These are phyloP conservation scores for Allium sativum DNA, from an alignment of 106 monocot genomes.

Conservation along the genomic window DNA sequence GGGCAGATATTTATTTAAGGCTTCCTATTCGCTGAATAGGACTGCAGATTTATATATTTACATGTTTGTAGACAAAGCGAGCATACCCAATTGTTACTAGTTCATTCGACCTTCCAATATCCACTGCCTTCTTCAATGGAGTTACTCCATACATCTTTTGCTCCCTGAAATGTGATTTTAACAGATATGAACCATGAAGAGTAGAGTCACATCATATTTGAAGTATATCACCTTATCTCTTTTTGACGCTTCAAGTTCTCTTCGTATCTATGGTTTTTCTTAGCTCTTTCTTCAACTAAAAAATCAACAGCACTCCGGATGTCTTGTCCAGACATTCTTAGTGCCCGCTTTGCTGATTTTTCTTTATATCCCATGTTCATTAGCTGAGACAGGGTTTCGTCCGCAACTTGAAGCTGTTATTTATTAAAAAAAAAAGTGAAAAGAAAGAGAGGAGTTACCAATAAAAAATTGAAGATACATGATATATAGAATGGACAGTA, in stretches of 20 bases:
- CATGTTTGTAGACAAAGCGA: neutral
- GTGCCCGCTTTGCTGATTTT: slow-evolving; percentile 61
- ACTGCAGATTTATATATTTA: no score
- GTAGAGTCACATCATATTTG: neutral
- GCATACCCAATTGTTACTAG: slow-evolving; percentile 71
- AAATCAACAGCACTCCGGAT: slow-evolving; percentile 72
- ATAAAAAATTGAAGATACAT: neutral
- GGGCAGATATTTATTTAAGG: no score
- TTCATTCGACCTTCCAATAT: slow-evolving; percentile 56
- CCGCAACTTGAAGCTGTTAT: slow-evolving; percentile 77
- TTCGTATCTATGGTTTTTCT: slow-evolving; percentile 32
- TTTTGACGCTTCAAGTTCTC: slow-evolving; percentile 38
- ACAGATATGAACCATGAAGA: neutral
- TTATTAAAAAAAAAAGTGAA: slow-evolving; percentile 1
- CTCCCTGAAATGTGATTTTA: slow-evolving; percentile 44
- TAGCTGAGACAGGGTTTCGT: slow-evolving; percentile 69
- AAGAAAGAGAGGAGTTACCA: neutral
- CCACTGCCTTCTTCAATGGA: slow-evolving; percentile 58
- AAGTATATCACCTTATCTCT: slow-evolving; percentile 49
- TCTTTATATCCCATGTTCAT: slow-evolving; percentile 90
- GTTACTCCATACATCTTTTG: slow-evolving; percentile 77
- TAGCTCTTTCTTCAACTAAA: slow-evolving; percentile 68
- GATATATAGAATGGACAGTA: neutral
- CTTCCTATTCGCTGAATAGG: no score
- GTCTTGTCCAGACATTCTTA: slow-evolving; percentile 79